Base-by-base conservation (phyloP, 352 stramenopile species). In the Peronospora farinosa region DNA sequence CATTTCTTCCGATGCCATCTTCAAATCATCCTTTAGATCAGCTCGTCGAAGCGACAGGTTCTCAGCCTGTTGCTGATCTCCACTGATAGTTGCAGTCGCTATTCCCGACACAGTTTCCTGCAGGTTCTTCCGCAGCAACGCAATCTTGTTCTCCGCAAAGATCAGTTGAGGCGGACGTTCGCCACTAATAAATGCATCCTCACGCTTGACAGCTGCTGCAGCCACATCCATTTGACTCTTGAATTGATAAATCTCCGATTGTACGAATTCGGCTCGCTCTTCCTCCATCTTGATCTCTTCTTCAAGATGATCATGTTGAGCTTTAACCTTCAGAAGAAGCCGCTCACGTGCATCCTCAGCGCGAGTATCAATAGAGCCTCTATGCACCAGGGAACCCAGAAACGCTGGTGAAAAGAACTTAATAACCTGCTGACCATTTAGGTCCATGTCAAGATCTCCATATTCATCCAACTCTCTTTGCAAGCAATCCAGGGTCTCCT, bases 171-270 rank as follows among this genome's bases (percentile, higher is more conserved):
- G 81, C 3, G 78, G 74, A 47, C 80, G 82, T 37, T 87, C 75
- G 9, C 81, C 81, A 40, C 78, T 89, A 57, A 92, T 86, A 41
- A 92, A 72, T 19, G 82, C 78, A 53, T 89, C 74, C 41, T 90
- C 78, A 21, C 78, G 72, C 54, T 77, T 84, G 5, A 78, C 82
- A 0, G 76, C 74, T 23, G 74, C 71, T 35, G 78, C 62, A 11
- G 74, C 77, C 30, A 67, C 72, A n/a, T 72, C 60, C 70, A 89
- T 83, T 43, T 92, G 74, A 10, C 63, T 69, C 36, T 69, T 64
- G 40, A 89, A 83, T 50, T 85, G 74, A 6, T 79, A 23, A 9
- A 89, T 85, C 40, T 89, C 72, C 6, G 69, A 77, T 40, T 89
- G 68, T 2, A 82, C 42, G 15, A 71, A 72, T 13, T 68, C 65